phyloP scores from a whole-genome alignment of 441 rosid species.

The Euphorbia celastroides region DNA sequence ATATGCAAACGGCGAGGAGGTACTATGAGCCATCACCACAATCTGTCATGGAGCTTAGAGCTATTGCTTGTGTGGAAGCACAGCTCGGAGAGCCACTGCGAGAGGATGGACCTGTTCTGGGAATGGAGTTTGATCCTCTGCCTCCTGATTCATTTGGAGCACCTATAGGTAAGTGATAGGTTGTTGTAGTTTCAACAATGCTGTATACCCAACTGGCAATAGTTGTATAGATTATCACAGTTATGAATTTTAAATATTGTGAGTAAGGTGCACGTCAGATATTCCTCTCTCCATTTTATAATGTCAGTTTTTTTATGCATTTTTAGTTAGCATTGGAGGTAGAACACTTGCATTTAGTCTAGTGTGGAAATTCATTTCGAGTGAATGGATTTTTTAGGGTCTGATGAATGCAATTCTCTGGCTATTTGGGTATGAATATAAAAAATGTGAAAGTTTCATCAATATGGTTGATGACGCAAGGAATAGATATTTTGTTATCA shows the following conservation, averaged over 20 bases:
- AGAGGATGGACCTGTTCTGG: conserved; percentile 95
- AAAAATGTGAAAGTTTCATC: not conserved
- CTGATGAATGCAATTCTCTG: not conserved
- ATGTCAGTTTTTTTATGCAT: not conserved
- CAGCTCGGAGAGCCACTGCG: conserved; percentile 92
- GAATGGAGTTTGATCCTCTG: conserved; percentile 95
- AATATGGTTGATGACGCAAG: not conserved
- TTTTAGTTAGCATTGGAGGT: not conserved
- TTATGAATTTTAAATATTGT: no score
- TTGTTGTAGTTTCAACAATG: no score
- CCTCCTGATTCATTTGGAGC: conserved; percentile 98
- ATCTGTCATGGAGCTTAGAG: conserved; percentile 61
- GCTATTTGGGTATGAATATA: not conserved
- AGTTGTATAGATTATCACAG: not conserved
- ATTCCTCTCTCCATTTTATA: not conserved
- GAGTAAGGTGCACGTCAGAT: not conserved
- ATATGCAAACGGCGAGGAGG: conserved; percentile 42
- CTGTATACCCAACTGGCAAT: not conserved
- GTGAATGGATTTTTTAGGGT: not conserved
- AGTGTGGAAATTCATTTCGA: not conserved
- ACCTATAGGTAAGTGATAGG: conserved; percentile 86
- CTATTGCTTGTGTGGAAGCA: conserved; percentile 72
- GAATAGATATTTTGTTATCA: not conserved
- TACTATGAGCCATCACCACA: conserved; percentile 53
- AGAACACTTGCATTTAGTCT: not conserved